These are phyloP conservation scores for Lachancea quebecensis DNA, from an alignment of 805 yeast species.

Conservation along the genomic window DNA sequence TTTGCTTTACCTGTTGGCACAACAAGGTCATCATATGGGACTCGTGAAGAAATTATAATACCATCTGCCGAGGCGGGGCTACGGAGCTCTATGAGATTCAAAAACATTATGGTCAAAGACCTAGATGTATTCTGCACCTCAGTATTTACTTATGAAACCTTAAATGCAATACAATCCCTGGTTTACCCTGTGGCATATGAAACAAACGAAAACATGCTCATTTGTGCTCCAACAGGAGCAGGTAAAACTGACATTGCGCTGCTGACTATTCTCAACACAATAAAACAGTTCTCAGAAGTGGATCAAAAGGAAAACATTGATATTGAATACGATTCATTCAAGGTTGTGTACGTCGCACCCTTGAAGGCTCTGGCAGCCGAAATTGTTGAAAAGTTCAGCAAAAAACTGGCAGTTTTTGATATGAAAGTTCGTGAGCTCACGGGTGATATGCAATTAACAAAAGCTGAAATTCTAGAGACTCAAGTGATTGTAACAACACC, in stretches of 20 bases:
- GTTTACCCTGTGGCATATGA: slow-evolving; percentile 89
- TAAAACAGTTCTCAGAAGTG: slow-evolving; percentile 60
- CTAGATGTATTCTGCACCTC: slow-evolving; percentile 76
- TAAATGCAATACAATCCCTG: slow-evolving; percentile 84
- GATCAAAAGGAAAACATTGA: slow-evolving; percentile 46
- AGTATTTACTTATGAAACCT: slow-evolving; percentile 71
- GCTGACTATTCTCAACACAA: slow-evolving; percentile 69
- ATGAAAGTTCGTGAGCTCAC: slow-evolving; percentile 82
- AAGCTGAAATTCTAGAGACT: slow-evolving; percentile 70
- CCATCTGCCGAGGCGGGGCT: slow-evolving; percentile 57
- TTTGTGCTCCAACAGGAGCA: slow-evolving; percentile 98
- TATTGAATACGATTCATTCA: slow-evolving; percentile 77
- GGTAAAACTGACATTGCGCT: slow-evolving; percentile 95
- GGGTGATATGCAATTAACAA: slow-evolving; percentile 91
- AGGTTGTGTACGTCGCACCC: slow-evolving; percentile 89
- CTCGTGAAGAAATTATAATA: slow-evolving; percentile 74
- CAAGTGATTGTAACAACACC: slow-evolving; percentile 92
- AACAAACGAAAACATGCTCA: slow-evolving; percentile 89
- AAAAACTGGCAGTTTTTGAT: slow-evolving; percentile 76
- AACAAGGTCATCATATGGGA: slow-evolving; percentile 50
- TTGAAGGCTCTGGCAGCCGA: slow-evolving; percentile 93
- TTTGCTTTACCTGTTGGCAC: slow-evolving; percentile 79
- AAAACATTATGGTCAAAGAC: slow-evolving; percentile 50
- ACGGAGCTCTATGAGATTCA: slow-evolving; percentile 35
- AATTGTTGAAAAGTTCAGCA: slow-evolving; percentile 82